A percentile compares a stretch with the other conserved stretches of the same genome.
Conservation (phyloP, 2,329 filamentous ascomycete genomes). For the Cercospora citrullina region DNA sequence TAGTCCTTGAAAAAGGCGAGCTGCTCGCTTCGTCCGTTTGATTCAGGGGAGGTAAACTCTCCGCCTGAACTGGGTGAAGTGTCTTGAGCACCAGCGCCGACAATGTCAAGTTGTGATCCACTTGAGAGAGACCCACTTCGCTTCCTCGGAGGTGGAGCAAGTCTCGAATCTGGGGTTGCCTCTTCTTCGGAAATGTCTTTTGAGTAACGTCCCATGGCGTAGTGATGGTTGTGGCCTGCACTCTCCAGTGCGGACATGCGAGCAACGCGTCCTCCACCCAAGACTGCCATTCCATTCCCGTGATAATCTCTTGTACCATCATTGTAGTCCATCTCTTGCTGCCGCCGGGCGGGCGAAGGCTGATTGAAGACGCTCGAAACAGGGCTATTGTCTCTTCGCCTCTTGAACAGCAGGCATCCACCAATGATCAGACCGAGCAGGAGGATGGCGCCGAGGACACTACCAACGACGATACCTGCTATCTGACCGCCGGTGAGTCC, state of each 20-base stretch:
- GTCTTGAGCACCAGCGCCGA: constrained; percentile 55
- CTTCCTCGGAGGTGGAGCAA: constrained; percentile 57
- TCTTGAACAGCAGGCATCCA: constrained; percentile 59
- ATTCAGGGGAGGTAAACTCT: constrained; percentile 81
- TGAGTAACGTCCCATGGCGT: constrained; percentile 42
- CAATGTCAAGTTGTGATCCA: constrained; percentile 62
- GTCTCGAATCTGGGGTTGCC: constrained; percentile 57
- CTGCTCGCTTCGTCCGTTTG: constrained; percentile 92
- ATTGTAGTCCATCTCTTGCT: constrained; percentile 45
- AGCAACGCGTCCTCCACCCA: constrained; percentile 85
- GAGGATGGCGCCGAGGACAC: constrained; percentile 68
- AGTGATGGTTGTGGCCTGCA: constrained; percentile 53
- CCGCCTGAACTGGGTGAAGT: constrained; percentile 74
- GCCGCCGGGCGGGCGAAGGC: constrained; percentile 62
- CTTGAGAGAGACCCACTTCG: constrained; percentile 89
- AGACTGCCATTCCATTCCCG: constrained; percentile 64
- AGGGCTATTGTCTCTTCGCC: constrained; percentile 59
- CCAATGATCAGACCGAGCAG: constrained; percentile 64
- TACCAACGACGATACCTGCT: constrained; percentile 85
- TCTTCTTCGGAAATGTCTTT: constrained; percentile 65
- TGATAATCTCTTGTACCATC: constrained; percentile 41
- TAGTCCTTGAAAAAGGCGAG: constrained; percentile 97
- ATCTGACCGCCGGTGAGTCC: constrained; percentile 79
- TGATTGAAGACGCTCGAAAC: constrained; percentile 83
- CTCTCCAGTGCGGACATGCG: constrained; percentile 93